A percentile compares a stretch with the other conserved stretches of the same genome.
Conservation (phyloP, 257 asterid genomes). For the Solanum clarkiae region DNA sequence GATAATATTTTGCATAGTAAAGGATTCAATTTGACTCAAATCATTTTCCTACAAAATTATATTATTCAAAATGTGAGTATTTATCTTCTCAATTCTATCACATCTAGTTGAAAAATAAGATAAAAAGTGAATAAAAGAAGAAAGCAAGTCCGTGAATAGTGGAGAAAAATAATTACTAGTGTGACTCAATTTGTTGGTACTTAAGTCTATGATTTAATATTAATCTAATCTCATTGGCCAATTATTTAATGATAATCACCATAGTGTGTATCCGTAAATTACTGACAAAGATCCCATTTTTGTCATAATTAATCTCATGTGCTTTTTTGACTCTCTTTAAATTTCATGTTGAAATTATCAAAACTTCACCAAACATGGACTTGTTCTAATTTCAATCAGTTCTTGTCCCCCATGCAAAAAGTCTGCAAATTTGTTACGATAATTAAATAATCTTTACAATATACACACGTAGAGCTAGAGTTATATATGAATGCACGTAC, state of each 20-base stretch:
- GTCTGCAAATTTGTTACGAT: not conserved
- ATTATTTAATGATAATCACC: slow-evolving; percentile 10
- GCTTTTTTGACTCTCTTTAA: slow-evolving; percentile 9
- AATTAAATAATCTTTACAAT: not conserved
- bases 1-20: not conserved
- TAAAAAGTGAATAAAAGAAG: not conserved
- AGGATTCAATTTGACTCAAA: too few relatives aligned
- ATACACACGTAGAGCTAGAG: not conserved
- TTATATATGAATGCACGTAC: not conserved
- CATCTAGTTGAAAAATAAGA: too few relatives aligned
- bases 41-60: too few relatives aligned
- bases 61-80: not conserved
- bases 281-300: not conserved
- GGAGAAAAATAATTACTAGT: not conserved
- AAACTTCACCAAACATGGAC: not conserved
- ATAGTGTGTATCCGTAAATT: slow-evolving; percentile 33
- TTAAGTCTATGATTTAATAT: not conserved
- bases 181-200: not conserved
- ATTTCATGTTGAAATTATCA: not conserved
- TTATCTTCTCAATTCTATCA: not conserved
- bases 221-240: not conserved
- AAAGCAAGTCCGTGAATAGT: not conserved
- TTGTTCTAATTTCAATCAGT: not conserved
- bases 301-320: slow-evolving; percentile 5
- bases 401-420: not conserved